These are phyloP conservation scores for Xylaria arbuscula DNA, from an alignment of 2,329 filamentous ascomycete genomes.

Conservation along the genomic window DNA sequence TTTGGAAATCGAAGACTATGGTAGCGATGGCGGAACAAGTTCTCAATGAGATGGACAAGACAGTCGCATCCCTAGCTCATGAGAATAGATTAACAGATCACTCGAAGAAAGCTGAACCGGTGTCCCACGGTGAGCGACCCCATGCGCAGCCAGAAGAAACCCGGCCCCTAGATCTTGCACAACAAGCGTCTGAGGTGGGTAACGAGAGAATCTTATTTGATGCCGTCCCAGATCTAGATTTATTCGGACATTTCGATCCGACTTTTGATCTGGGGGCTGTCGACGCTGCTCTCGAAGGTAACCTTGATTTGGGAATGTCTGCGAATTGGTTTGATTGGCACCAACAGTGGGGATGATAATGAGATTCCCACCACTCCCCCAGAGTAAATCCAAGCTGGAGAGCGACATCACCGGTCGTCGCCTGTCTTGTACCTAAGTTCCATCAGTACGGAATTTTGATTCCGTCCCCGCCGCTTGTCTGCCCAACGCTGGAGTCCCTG, in stretches of 20 bases:
- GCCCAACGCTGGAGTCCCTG: neutral
- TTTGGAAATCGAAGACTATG: slow-evolving; percentile 67
- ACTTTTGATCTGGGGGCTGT: slow-evolving; percentile 65
- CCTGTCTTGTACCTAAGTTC: neutral
- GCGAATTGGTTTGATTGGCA: slow-evolving; percentile 61
- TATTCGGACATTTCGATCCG: slow-evolving; percentile 67
- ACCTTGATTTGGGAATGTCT: slow-evolving; percentile 64
- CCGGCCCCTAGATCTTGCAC: slow-evolving; percentile 20
- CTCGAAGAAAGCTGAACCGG: slow-evolving; percentile 40
- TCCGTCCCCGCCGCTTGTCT: neutral
- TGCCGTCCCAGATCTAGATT: slow-evolving; percentile 61
- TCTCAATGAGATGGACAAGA: slow-evolving; percentile 66
- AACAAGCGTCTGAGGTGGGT: slow-evolving; percentile 40
- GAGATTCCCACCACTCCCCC: neutral
- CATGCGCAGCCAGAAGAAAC: slow-evolving; percentile 22
- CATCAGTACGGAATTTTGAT: neutral
- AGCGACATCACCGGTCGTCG: neutral
- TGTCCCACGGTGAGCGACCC: slow-evolving; percentile 33
- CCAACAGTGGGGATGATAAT: slow-evolving; percentile 43
- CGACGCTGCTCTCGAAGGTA: slow-evolving; percentile 65
- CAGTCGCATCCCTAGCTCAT: slow-evolving; percentile 59
- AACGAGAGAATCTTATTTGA: slow-evolving; percentile 58
- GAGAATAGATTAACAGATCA: slow-evolving; percentile 44
- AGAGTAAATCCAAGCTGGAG: neutral
- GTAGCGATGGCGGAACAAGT: slow-evolving; percentile 66